Percentiles rank a stretch among this genome's conserved stretches.
phyloP scores from a whole-genome alignment of 768 basidiomycete species.

The Cyclocybe cylindracea region DNA sequence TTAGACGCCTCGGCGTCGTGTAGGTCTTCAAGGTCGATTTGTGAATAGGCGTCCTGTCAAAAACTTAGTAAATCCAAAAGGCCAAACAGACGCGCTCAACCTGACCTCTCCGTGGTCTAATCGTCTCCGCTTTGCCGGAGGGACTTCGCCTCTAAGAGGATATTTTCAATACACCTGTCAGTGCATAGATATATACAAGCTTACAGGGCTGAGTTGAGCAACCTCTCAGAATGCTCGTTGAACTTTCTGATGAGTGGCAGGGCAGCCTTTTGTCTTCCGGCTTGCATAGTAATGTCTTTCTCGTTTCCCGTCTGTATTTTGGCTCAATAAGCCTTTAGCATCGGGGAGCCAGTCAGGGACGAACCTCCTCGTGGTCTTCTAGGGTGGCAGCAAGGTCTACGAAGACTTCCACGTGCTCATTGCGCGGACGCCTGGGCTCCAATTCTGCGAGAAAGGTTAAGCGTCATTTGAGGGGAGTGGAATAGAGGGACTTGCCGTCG shows the following conservation, averaged over 20 bases:
- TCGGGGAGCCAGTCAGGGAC: neutral
- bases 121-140: slow-evolving; percentile 62
- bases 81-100: neutral
- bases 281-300: slow-evolving; percentile 93
- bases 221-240: slow-evolving; percentile 93
- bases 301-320: slow-evolving; percentile 76
- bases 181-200: neutral
- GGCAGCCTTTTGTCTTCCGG: slow-evolving; percentile 84
- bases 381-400: slow-evolving; percentile 86
- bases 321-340: too few species aligned
- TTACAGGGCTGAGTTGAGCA: slow-evolving; percentile 80
- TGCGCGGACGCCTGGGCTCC: slow-evolving; percentile 71
- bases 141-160: slow-evolving; percentile 49
- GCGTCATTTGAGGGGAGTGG: neutral
- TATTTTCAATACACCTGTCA: too few species aligned
- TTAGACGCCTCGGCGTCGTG: slow-evolving; percentile 63
- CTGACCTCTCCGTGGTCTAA: slow-evolving; percentile 44
- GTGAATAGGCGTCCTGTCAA: slow-evolving; percentile 37
- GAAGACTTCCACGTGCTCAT: slow-evolving; percentile 72
- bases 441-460: slow-evolving; percentile 48
- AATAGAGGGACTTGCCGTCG: slow-evolving; percentile 60
- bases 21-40: slow-evolving; percentile 87
- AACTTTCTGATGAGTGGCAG: slow-evolving; percentile 95
- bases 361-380: slow-evolving; percentile 89
- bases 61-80: slow-evolving; percentile 2